Conservation (phyloP, 768 basidiomycete species). For the Russula vinacea region DNA sequence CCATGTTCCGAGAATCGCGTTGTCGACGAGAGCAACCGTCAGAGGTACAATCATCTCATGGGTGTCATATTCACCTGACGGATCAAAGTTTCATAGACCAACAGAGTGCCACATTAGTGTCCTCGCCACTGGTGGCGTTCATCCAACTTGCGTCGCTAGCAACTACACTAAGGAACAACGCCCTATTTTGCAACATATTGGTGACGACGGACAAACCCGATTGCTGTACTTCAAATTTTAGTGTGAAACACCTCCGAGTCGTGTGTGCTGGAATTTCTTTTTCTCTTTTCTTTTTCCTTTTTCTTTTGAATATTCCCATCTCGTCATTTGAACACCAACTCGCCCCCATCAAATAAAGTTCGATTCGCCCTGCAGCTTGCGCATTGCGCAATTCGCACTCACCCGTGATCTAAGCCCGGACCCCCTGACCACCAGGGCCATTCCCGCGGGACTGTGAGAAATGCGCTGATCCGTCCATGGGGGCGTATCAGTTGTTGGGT, state of each 20-base stretch:
- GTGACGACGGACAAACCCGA: too few relatives aligned
- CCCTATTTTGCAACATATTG: too few relatives aligned
- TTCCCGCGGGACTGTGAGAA: slow-evolving; percentile 17
- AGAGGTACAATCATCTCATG: background rate
- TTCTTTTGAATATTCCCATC: background rate
- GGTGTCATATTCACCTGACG: background rate
- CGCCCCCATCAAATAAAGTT: background rate
- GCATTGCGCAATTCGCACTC: background rate
- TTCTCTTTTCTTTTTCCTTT: too few relatives aligned
- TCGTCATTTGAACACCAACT: background rate
- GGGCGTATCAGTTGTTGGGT: background rate
- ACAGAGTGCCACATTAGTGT: background rate
- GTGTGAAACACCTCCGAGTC: background rate
- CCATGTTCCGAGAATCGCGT: background rate
- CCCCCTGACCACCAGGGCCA: slow-evolving; percentile 8
- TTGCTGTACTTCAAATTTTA: too few relatives aligned
- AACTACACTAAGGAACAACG: too few relatives aligned
- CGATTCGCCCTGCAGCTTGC: background rate
- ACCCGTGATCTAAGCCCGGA: background rate
- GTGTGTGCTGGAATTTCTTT: background rate
- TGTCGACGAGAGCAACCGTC: background rate
- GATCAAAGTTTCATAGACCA: background rate
- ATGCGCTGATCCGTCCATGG: slow-evolving; percentile 14
- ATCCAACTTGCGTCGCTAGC: too few relatives aligned
- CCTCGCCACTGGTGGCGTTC: too few relatives aligned